A percentile compares a stretch with the other conserved stretches of the same genome.
Conservation (phyloP, 2,329 filamentous ascomycete species). For the Epichloe brachyelytri region DNA sequence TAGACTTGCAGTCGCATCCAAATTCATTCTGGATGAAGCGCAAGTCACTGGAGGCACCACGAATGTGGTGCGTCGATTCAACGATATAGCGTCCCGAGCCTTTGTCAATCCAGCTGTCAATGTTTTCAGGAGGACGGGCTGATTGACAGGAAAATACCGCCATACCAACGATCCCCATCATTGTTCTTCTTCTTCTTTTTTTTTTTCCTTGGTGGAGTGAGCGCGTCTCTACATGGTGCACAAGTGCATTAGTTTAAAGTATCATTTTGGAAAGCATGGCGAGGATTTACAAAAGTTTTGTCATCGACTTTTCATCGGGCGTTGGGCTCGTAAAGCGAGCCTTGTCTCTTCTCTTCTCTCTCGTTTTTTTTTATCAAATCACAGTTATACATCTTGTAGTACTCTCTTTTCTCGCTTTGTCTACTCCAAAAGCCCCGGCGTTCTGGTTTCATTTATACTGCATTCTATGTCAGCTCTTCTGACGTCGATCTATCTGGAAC, state of each 20-base stretch:
- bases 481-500: background rate
- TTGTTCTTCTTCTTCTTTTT: background rate
- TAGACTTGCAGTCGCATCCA: conserved; percentile 55
- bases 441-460: background rate
- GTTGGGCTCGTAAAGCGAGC: conserved; percentile 10
- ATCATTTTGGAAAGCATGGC: conserved; percentile 22
- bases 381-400: background rate
- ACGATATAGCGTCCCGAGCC: conserved; percentile 51
- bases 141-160: background rate
- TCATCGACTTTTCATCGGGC: conserved; percentile 11
- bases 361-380: background rate
- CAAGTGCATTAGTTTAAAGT: conserved; percentile 9
- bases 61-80: conserved; percentile 58
- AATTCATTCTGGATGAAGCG: conserved; percentile 55
- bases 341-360: background rate
- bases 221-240: no score
- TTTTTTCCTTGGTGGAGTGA: conserved; percentile 2
- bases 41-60: conserved; percentile 55
- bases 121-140: conserved; percentile 19
- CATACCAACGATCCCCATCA: background rate
- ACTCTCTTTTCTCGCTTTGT: background rate
- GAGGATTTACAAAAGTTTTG: conserved; percentile 16
- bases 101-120: conserved; percentile 42
- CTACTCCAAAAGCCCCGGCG: background rate
- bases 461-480: background rate